Base-by-base conservation (phyloP, 139 green algal species). In the Mesotaenium endlicherianum region DNA sequence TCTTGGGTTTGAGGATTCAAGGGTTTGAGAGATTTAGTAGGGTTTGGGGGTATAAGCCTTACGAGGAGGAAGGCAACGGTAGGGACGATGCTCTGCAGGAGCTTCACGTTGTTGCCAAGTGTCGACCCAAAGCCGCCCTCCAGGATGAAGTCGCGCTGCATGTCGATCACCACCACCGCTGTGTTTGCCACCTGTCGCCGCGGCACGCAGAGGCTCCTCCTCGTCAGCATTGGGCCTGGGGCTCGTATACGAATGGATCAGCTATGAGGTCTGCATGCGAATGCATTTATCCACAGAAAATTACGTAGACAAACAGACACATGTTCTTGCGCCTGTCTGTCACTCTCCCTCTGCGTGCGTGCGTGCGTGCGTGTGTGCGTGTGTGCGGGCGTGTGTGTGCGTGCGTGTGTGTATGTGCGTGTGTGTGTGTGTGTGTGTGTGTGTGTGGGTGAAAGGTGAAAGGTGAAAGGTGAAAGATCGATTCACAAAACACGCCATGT, bases 151-250 rank as follows among this genome's bases (percentile, higher is more conserved):
- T 94, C 91, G 1, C 83, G 77, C 78, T 94, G 91, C 49, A 93
- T 94, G 76, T 94, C 91, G 50, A 94, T 92, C 89, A 94, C 92
- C 8, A 94, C 45, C n/a, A 92, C 16, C 16, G 91, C 91, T 6
- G 77, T 83, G 17, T 6, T 59, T 5, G 5, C 77, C 36, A 83
- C 40, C 77, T 83, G 70, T 64, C n/a, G n/a, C n/a, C n/a, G n/a
- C n/a, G n/a, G n/a, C n/a, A n/a, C n/a, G n/a, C n/a, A n/a, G n/a
- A n/a, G n/a, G n/a, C n/a, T n/a, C n/a, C n/a, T n/a, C n/a, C n/a
- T n/a, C n/a, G n/a, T n/a, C n/a, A n/a, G n/a, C n/a, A n/a, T n/a
- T n/a, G n/a, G n/a, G n/a, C n/a, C n/a, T n/a, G n/a, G n/a, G n/a
- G n/a, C n/a, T n/a, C n/a, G n/a, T n/a, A n/a, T n/a, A n/a, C n/a